A percentile compares a stretch with the other conserved stretches of the same genome.
Conservation (phyloP, 2,329 filamentous ascomycete genomes). For the Westerdykella ornata region DNA sequence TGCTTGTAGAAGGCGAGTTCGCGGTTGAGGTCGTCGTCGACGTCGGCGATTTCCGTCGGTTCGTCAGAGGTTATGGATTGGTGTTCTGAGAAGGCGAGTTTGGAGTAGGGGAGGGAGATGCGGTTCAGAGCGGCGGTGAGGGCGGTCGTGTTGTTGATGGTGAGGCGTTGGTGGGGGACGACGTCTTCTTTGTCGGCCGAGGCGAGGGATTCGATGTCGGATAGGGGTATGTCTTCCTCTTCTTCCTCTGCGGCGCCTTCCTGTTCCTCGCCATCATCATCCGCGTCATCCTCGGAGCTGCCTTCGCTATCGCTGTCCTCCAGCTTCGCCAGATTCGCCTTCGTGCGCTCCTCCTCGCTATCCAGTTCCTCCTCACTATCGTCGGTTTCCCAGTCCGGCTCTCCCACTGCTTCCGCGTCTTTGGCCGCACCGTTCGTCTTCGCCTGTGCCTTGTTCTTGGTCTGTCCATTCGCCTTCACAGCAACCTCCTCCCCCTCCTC, state of each 20-base stretch:
- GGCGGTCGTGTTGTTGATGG: slow-evolving; percentile 93
- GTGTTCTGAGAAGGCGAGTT: slow-evolving; percentile 74
- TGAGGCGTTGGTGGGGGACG: slow-evolving; percentile 83
- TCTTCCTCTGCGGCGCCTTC: slow-evolving; percentile 50
- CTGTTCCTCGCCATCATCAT: slow-evolving; percentile 43
- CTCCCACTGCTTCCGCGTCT: slow-evolving; percentile 17
- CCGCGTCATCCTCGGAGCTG: slow-evolving; percentile 22
- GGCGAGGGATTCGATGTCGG: slow-evolving; percentile 71
- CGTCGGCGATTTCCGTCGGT: slow-evolving; percentile 68
- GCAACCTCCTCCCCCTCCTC: slow-evolving; percentile 22
- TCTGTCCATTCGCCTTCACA: slow-evolving; percentile 24
- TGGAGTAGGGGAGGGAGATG: slow-evolving; percentile 62
- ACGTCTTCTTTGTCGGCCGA: slow-evolving; percentile 81
- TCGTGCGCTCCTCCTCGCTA: slow-evolving; percentile 29
- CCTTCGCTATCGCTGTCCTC: slow-evolving; percentile 33
- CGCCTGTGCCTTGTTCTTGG: slow-evolving; percentile 27
- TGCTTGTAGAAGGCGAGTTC: slow-evolving; percentile 93
- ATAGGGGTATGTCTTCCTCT: slow-evolving; percentile 76
- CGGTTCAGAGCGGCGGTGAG: slow-evolving; percentile 74
- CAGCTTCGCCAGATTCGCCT: slow-evolving; percentile 28
- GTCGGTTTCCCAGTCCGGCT: slow-evolving; percentile 31
- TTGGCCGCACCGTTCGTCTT: slow-evolving; percentile 38
- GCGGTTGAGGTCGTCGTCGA: slow-evolving; percentile 85
- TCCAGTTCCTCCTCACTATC: slow-evolving; percentile 34
- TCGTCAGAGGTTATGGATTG: slow-evolving; percentile 65